Evolutionary conservation across 257 asterid genomes (phyloP), one percentile per base, ranked within the genome.

Genomic region (Perilla frutescens): DNA sequence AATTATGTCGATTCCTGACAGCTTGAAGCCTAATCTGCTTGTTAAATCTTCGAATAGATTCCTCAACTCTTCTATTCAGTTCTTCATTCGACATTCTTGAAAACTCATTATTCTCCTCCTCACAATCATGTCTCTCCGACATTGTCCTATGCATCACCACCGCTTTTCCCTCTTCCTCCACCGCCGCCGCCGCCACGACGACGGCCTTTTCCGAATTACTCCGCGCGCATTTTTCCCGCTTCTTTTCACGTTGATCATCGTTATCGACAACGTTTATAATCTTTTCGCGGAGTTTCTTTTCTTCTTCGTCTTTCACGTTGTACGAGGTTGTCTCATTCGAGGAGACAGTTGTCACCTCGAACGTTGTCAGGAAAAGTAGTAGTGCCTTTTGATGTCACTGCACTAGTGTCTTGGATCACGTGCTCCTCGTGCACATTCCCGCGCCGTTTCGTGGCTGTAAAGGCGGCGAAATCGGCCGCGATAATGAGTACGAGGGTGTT

Each of bases 1-100:
- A 10, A 48, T 48, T 13, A 4, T 12, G 54, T 11, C 54, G 54
- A 48, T 48, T 48, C 15, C 54, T 3, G 5, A 45, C n/a, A 2
- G 84, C 87, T 74, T 88, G 88, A 74, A 82, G 88, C 84, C 94
- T 81, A 68, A 88, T 88, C 75, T 88, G 87, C 71, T 77, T 68
- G 37, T 86, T 86, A 75, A 84, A 88, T 41, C 79, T 74, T 76
- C 62, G 76, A 62, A 88, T 88, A 29, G 86, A 88, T 11, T 88
- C 91, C 79, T 88, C 91, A 13, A 86, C 86, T 74, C 87, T 88
- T 66, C 68, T 65, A 54, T 88, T 88, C 8, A 88, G 81, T 75
- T 88, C 89, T 58, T 88, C 94, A 43, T 79, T 78, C 3, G 94
- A 88, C 94, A 86, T 84, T 14, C 72, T 74, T 45, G 82, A 80